phyloP scores from a whole-genome alignment of 2,329 filamentous ascomycete species.

The Aspergillus spinulosporus region DNA sequence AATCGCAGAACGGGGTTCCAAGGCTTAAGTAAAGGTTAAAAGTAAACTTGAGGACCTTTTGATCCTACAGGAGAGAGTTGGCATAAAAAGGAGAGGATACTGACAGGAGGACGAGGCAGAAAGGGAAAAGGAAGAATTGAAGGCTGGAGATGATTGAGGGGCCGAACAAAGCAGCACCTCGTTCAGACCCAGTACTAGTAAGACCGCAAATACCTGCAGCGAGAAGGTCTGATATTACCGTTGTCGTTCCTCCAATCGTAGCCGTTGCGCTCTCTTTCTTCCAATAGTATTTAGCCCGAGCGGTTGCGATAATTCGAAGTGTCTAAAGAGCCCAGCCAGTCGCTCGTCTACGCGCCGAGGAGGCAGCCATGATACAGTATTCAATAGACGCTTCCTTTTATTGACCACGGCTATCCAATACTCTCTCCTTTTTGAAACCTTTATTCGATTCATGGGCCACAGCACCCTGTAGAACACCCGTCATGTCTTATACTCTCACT shows the following conservation, averaged over 20 bases:
- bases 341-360: slow-evolving; percentile 14
- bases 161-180: slow-evolving; percentile 1
- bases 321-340: slow-evolving; percentile 4
- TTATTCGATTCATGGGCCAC: not conserved
- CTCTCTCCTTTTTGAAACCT: not conserved
- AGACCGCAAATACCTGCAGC: not conserved
- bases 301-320: not conserved
- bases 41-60: not conserved
- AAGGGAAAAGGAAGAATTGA: not conserved
- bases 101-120: not conserved
- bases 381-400: not conserved
- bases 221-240: slow-evolving; percentile 4
- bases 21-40: not conserved
- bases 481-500: slow-evolving; percentile 17
- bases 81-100: not conserved
- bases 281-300: slow-evolving; percentile 10
- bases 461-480: not conserved
- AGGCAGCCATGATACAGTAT: slow-evolving; percentile 5
- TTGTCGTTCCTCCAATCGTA: slow-evolving; percentile 11
- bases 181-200: not conserved
- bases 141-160: not conserved
- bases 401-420: not conserved
- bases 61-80: not conserved
- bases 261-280: not conserved
- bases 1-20: not conserved